These are phyloP conservation scores for Moesziomyces aphidis DNA, from an alignment of 1,284 basidiomycete species.

Conservation along the genomic window DNA sequence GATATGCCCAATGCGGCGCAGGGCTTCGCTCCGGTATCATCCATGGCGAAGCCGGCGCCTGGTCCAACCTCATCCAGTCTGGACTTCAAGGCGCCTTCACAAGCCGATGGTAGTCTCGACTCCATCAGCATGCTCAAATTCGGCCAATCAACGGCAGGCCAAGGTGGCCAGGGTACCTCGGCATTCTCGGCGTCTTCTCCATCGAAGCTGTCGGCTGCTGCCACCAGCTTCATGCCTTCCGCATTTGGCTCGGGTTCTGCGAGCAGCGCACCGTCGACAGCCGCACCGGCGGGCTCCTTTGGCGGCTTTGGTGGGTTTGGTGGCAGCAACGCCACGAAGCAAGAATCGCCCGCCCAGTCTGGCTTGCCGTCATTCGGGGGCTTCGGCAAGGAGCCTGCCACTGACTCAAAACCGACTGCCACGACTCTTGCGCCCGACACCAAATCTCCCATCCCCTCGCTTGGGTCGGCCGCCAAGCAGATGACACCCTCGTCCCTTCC, in stretches of 20 bases:
- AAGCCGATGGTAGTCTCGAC: neutral
- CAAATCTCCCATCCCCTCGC: neutral
- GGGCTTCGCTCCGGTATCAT: neutral
- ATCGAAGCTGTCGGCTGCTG: conserved; percentile 2
- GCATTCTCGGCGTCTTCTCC: neutral
- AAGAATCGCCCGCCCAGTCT: neutral
- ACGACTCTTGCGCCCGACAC: conserved; percentile 3
- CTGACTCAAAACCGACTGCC: neutral
- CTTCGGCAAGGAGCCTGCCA: conserved; percentile 3
- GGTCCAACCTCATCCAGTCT: neutral
- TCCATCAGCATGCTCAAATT: conserved; percentile 3
- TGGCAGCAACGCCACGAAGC: conserved; percentile 1
- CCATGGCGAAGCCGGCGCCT: neutral
- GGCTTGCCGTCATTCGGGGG: conserved; percentile 12
- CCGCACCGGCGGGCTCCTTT: conserved; percentile 3
- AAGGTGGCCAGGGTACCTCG: neutral
- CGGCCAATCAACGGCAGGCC: neutral
- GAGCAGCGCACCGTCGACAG: neutral
- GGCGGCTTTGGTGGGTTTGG: conserved; percentile 9
- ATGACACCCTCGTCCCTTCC: conserved; percentile 9
- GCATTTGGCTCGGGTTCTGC: conserved; percentile 12
- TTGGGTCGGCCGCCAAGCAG: conserved; percentile 3
- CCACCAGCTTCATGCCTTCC: neutral
- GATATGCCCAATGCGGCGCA: neutral
- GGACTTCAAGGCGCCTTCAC: conserved; percentile 1